Evolutionary conservation across 176 grass and related monocot genomes (phyloP), one percentile per base, ranked within the genome.

Genomic region (Hordeum marinum): DNA sequence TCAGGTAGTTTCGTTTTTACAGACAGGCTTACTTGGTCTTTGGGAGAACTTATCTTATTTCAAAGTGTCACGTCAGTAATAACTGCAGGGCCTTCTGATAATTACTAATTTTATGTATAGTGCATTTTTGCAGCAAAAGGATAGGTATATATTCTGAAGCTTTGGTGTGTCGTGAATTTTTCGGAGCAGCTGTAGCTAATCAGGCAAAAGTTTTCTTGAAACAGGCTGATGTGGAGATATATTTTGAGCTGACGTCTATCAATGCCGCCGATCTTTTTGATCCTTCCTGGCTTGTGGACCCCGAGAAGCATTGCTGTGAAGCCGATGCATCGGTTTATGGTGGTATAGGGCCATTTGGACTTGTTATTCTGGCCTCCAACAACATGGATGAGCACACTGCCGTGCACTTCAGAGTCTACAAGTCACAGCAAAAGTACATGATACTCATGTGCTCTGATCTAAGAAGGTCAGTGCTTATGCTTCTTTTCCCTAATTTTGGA

Each of bases 181-280:
- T 52, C 6, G 17, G 48, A 52, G 5, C 48, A 52, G 17, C 48
- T 52, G 48, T 52, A 86, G 62, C 84, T 88, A 57, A 81, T 67
- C 17, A 24, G 41, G 34, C 69, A 52, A 77, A 62, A 23, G 21
- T 86, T 80, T 80, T 72, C 48, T 76, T 73, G 10, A 55, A 76
- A 89, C 80, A 97, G 91, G 91, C 85, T 46, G 92, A 97, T 83
- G 81, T 97, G 39, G 94, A 97, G 59, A 82, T 90, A 42, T 78
- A 94, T 31, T 97, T 97, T 32, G 86, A 86, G 80, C 64, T 92
- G 40, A 48, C 76, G 77, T 32, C 27, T 67, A 29, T 89, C 78
- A 77, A 87, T 15, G 55, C 12, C 25, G 92, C 78, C 25, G 85
- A 89, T n/a, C 24, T 15, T 52, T 52, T 52, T 52, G 1, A 52